These are phyloP conservation scores for Hyphodiscus hymeniophilus DNA, from an alignment of 495 filamentous ascomycete species.

Conservation along the genomic window DNA sequence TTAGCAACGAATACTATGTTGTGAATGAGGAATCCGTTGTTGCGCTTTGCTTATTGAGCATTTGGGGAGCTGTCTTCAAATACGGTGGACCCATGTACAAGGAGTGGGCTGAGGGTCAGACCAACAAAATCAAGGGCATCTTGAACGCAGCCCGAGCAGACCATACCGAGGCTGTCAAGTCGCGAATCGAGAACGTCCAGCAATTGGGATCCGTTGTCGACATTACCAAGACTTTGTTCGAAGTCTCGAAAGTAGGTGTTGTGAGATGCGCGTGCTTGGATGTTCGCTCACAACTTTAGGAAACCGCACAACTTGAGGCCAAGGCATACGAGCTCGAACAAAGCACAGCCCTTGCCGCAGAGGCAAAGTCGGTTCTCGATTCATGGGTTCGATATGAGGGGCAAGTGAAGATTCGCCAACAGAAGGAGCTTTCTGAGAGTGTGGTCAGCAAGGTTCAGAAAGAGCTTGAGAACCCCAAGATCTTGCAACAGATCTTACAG, in stretches of 20 bases:
- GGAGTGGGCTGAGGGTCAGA: conserved; percentile 83
- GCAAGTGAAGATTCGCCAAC: conserved; percentile 96
- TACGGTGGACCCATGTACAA: conserved; percentile 87
- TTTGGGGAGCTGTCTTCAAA: conserved; percentile 83
- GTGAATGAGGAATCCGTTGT: conserved; percentile 97
- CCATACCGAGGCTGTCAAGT: conserved; percentile 91
- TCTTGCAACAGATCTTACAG: conserved; percentile 87
- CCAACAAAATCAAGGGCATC: conserved; percentile 82
- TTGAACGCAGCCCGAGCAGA: conserved; percentile 87
- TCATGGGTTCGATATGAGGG: conserved; percentile 98
- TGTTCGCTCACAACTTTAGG: conserved; percentile 42
- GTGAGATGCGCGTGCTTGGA: not conserved
- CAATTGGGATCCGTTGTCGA: conserved; percentile 90
- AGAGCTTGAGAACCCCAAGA: conserved; percentile 95
- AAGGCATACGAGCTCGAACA: conserved; percentile 96
- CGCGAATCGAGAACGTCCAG: conserved; percentile 84
- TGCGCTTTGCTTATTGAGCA: conserved; percentile 76
- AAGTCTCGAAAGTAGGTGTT: conserved; percentile 80
- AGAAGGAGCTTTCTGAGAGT: conserved; percentile 85
- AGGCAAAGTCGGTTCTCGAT: conserved; percentile 93
- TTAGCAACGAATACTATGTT: conserved; percentile 99
- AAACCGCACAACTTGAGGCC: conserved; percentile 93
- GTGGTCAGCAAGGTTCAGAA: conserved; percentile 96
- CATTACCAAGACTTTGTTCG: conserved; percentile 92
- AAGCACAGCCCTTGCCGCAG: conserved; percentile 74